Base-by-base conservation (phyloP, 108 stramenopile genomes). In the Cylindrotheca closterium region DNA sequence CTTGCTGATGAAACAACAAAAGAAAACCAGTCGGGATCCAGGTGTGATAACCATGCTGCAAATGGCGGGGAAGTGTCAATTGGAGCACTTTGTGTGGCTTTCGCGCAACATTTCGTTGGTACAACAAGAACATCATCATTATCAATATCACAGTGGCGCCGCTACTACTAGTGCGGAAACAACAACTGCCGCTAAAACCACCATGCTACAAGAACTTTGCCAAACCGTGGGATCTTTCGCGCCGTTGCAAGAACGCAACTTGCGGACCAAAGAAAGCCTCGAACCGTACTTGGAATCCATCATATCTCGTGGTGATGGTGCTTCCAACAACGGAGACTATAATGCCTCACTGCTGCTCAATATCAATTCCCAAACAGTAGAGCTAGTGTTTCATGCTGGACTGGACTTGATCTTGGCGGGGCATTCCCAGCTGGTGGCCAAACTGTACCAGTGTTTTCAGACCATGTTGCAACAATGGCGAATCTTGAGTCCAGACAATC, bases 51-150 rank as follows among this genome's bases (percentile, higher is more conserved):
- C 37, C 37, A 42, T 42, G 37, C 37, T 42, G 37, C 37, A 42
- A 42, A 10, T 42, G 37, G 37, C 37, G 10, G 37, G 37, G 15
- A 42, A 42, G 37, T 10, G 37, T 15, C 37, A 42, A 42, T 42
- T 42, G 37, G 37, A 42, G 15, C 37, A 42, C 15, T 42, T 42
- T 42, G 10, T 7, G 7, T 42, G 37, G 37, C 37, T 42, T 7
- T 42, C 37, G 15, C 37, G 37, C 37, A 42, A 42, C 37, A 42
- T 42, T 42, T 42, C 37, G 37, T 42, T 42, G 37, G 37, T 42
- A 7, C 37, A 42, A 10, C 10, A 15, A 42, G n/a, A n/a, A n/a
- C n/a, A n/a, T n/a, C n/a, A n/a, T n/a, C n/a, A n/a, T n/a, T n/a
- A n/a, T n/a, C n/a, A n/a, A n/a, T n/a, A n/a, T n/a, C n/a, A n/a